Evolutionary conservation across 2,329 filamentous ascomycete species (phyloP).

Genomic region (Botrytis galanthina): DNA sequence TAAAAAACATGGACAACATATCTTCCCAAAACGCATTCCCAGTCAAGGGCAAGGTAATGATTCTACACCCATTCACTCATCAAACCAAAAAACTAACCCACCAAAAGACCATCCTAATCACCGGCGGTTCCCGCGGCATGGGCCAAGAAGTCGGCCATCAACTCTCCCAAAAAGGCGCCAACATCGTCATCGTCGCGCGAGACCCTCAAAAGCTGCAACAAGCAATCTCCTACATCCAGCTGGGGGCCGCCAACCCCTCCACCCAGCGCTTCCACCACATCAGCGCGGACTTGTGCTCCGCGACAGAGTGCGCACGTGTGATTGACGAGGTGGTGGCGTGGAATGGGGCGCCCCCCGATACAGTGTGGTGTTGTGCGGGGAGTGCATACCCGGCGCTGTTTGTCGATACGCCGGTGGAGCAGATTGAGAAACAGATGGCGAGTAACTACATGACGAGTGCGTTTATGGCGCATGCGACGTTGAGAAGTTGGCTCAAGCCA

Average conservation of each 20-base stretch:
- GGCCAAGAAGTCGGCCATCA: constrained; percentile 70
- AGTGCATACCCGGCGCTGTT: constrained; percentile 71
- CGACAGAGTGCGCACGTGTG: constrained; percentile 40
- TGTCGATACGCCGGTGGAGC: constrained; percentile 65
- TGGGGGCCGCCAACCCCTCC: neutral
- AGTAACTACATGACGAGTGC: constrained; percentile 83
- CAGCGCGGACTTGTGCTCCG: neutral
- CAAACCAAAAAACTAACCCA: neutral
- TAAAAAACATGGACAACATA: neutral
- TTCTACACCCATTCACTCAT: neutral
- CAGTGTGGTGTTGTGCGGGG: constrained; percentile 87
- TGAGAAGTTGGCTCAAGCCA: constrained; percentile 68
- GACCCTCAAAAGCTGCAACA: constrained; percentile 64
- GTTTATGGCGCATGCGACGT: constrained; percentile 78
- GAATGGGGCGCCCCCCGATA: constrained; percentile 75
- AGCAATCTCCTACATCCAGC: constrained; percentile 1
- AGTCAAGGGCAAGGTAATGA: constrained; percentile 1
- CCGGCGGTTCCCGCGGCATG: constrained; percentile 88
- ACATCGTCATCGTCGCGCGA: constrained; percentile 81
- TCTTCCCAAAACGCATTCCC: constrained; percentile 2
- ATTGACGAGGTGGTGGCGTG: constrained; percentile 69
- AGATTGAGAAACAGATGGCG: constrained; percentile 75
- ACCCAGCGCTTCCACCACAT: constrained; percentile 15
- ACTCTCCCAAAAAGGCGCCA: constrained; percentile 76
- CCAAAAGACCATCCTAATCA: constrained; percentile 75